phyloP scores from a whole-genome alignment of 2,329 filamentous ascomycete species.

The Diaporthe aspalathi region DNA sequence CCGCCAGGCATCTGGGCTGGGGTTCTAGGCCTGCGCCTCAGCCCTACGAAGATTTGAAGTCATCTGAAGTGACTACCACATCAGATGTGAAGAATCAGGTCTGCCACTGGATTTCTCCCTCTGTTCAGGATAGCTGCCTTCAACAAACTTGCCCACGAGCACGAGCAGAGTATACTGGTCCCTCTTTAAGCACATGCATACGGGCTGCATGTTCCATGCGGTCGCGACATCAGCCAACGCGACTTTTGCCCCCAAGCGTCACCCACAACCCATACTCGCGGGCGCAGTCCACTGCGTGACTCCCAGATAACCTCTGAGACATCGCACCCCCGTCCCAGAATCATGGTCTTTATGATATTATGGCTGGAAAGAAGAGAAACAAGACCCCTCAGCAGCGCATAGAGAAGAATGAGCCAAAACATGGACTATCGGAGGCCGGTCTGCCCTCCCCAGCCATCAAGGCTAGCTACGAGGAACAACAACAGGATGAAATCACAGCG shows the following conservation, averaged over 20 bases:
- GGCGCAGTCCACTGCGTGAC: neutral
- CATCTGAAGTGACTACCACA: slow-evolving; percentile 6
- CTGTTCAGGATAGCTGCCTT: neutral
- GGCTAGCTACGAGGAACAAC: slow-evolving; percentile 82
- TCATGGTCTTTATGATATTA: slow-evolving; percentile 48
- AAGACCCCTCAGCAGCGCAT: slow-evolving; percentile 55
- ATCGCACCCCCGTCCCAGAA: slow-evolving; percentile 34
- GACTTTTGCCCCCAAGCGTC: neutral
- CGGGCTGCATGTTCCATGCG: neutral
- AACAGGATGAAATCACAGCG: slow-evolving; percentile 88
- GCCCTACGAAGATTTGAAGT: slow-evolving; percentile 27
- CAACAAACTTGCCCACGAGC: neutral
- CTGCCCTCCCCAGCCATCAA: slow-evolving; percentile 59
- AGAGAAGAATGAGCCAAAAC: slow-evolving; percentile 56
- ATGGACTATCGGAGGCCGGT: slow-evolving; percentile 66
- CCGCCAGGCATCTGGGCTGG: slow-evolving; percentile 4
- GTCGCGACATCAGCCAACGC: neutral
- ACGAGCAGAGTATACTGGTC: neutral
- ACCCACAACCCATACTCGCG: neutral
- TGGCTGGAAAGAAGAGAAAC: slow-evolving; percentile 68
- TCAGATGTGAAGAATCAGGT: neutral
- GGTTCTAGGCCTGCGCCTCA: slow-evolving; percentile 27
- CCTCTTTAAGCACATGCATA: neutral
- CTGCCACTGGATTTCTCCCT: neutral
- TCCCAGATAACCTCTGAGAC: slow-evolving; percentile 3